Evolutionary conservation across 2,329 filamentous ascomycete species (phyloP).

Genomic region (Daldinia sp.): DNA sequence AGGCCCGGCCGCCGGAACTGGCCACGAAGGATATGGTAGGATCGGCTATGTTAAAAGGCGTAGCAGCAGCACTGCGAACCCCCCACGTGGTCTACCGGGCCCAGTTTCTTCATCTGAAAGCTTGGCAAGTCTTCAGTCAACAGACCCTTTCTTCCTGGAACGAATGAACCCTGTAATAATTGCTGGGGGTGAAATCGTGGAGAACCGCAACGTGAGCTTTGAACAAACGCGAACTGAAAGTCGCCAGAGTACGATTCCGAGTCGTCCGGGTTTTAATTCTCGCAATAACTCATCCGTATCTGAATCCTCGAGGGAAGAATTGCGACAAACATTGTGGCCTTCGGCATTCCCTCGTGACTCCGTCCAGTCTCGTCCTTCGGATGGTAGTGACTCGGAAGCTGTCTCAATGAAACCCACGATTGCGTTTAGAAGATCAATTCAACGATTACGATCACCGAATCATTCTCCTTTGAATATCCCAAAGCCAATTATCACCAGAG

Average conservation of each 20-base stretch:
- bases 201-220: slow-evolving; percentile 68
- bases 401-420: slow-evolving; percentile 63
- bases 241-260: slow-evolving; percentile 59
- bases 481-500: slow-evolving; percentile 64
- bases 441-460: slow-evolving; percentile 62
- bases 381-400: slow-evolving; percentile 68
- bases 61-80: slow-evolving; percentile 69
- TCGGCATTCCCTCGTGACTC: slow-evolving; percentile 62
- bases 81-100: slow-evolving; percentile 59
- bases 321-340: slow-evolving; percentile 64
- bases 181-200: slow-evolving; percentile 70
- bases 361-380: slow-evolving; percentile 60
- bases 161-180: slow-evolving; percentile 76
- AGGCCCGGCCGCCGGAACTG: slow-evolving; percentile 91
- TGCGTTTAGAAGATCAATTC: slow-evolving; percentile 67
- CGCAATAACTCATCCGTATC: slow-evolving; percentile 58
- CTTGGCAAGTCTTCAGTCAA: slow-evolving; percentile 57
- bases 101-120: slow-evolving; percentile 65
- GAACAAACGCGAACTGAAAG: slow-evolving; percentile 64
- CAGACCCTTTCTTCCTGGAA: slow-evolving; percentile 70
- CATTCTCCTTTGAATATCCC: slow-evolving; percentile 61
- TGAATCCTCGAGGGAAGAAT: slow-evolving; percentile 55
- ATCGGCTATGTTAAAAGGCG: slow-evolving; percentile 72
- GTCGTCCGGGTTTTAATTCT: slow-evolving; percentile 59
- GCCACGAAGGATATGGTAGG: slow-evolving; percentile 86